phyloP scores from a whole-genome alignment of 2,329 filamentous ascomycete species.

The Fusarium lateritium region DNA sequence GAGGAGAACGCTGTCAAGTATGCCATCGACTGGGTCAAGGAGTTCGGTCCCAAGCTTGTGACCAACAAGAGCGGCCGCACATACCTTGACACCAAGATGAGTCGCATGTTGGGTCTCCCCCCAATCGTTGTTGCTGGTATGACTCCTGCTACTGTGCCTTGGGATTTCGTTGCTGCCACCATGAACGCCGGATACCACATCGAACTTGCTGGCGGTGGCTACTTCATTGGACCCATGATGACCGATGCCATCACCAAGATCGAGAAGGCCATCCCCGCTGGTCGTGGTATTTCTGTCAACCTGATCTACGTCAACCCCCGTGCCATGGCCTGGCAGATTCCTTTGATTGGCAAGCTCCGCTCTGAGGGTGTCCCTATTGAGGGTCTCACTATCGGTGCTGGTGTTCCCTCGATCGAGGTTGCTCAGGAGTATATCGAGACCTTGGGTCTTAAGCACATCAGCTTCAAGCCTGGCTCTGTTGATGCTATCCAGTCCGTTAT shows the following conservation, averaged over 20 bases:
- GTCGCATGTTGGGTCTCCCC: constrained; percentile 84
- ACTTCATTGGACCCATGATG: constrained; percentile 87
- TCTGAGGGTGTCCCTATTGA: constrained; percentile 92
- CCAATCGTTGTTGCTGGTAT: constrained; percentile 94
- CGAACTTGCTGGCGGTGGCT: constrained; percentile 90
- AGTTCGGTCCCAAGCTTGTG: constrained; percentile 92
- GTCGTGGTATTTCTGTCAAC: constrained; percentile 90
- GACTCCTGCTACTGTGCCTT: constrained; percentile 90
- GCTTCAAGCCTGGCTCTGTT: constrained; percentile 92
- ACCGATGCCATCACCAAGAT: constrained; percentile 87
- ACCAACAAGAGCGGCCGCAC: constrained; percentile 91
- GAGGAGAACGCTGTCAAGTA: constrained; percentile 95
- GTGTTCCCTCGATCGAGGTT: constrained; percentile 93
- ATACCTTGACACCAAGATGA: constrained; percentile 98
- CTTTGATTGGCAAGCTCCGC: constrained; percentile 82
- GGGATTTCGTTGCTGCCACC: constrained; percentile 92
- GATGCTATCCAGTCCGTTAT: constrained; percentile 91
- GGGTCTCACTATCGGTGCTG: constrained; percentile 91
- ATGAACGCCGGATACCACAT: constrained; percentile 98
- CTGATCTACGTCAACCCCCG: constrained; percentile 92
- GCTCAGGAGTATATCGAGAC: constrained; percentile 96
- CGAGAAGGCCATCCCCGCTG: constrained; percentile 85
- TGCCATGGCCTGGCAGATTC: constrained; percentile 94
- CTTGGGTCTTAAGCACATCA: constrained; percentile 91
- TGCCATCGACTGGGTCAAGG: constrained; percentile 97